These are phyloP conservation scores for Betula pendula DNA, from an alignment of 306 rosid species.

Conservation along the genomic window DNA sequence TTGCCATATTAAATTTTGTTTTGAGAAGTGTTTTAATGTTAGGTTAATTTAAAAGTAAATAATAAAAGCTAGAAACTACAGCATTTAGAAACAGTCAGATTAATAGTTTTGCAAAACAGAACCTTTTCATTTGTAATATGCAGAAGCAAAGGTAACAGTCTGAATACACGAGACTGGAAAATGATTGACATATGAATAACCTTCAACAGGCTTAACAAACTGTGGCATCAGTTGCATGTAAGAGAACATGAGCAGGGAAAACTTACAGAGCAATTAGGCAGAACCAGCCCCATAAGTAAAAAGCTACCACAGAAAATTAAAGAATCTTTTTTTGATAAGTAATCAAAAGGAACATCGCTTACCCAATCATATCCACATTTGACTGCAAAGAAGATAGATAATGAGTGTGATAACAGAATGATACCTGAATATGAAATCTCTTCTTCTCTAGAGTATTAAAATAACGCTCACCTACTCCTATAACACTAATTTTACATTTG, in stretches of 20 bases:
- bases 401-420: neutral
- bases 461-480: too few species aligned
- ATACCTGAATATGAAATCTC: too few species aligned
- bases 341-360: neutral
- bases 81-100: neutral
- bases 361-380: neutral
- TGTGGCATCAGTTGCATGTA: constrained; percentile 1
- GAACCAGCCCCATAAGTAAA: neutral
- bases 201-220: neutral
- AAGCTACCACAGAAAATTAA: neutral
- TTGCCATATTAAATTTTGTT: too few species aligned
- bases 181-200: neutral
- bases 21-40: too few species aligned
- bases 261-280: neutral
- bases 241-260: neutral
- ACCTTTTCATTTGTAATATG: neutral
- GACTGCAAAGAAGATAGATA: too few species aligned
- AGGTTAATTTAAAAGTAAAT: too few species aligned
- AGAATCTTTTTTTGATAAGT: neutral
- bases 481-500: too few species aligned
- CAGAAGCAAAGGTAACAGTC: neutral
- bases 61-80: too few species aligned
- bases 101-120: neutral
- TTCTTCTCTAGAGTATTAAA: too few species aligned
- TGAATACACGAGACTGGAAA: neutral